A percentile compares a stretch with the other conserved stretches of the same genome.
These are phyloP conservation scores for Mycena rosella DNA, from an alignment of 768 basidiomycete genomes.

Conservation along the genomic window DNA sequence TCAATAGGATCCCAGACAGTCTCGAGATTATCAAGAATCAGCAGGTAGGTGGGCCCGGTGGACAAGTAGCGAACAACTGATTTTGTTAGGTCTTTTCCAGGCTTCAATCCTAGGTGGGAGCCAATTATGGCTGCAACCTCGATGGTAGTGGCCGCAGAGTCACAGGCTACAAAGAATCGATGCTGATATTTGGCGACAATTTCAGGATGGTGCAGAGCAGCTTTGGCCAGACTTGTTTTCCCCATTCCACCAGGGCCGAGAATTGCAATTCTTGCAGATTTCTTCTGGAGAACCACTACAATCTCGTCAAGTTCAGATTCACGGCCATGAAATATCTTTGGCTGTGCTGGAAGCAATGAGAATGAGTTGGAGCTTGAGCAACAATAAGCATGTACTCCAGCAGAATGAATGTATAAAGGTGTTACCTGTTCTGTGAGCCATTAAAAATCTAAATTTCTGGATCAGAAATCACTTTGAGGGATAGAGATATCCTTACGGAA, in stretches of 20 bases:
- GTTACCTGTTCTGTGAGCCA: too few relatives aligned
- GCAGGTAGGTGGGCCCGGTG: not conserved
- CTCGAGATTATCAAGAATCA: not conserved
- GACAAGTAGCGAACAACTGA: not conserved
- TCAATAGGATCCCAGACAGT: too few relatives aligned
- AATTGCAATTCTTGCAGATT: not conserved
- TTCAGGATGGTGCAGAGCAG: not conserved
- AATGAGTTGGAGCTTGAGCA: too few relatives aligned
- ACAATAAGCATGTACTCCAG: too few relatives aligned
- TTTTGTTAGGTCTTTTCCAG: not conserved
- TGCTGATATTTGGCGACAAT: not conserved
- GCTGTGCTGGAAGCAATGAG: too few relatives aligned
- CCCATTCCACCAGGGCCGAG: not conserved
- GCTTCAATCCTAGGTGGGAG: not conserved
- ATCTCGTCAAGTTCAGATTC: not conserved
- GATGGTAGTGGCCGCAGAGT: not conserved
- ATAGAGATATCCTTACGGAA: too few relatives aligned
- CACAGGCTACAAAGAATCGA: not conserved
- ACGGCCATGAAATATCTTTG: too few relatives aligned
- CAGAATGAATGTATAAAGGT: too few relatives aligned
- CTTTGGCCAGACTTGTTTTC: not conserved
- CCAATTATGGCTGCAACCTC: not conserved
- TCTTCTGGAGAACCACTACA: not conserved
- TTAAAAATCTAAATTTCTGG: too few relatives aligned
- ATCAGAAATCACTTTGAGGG: too few relatives aligned